Base-by-base conservation (phyloP, 1,284 basidiomycete genomes). In the Puccinia triticina region DNA sequence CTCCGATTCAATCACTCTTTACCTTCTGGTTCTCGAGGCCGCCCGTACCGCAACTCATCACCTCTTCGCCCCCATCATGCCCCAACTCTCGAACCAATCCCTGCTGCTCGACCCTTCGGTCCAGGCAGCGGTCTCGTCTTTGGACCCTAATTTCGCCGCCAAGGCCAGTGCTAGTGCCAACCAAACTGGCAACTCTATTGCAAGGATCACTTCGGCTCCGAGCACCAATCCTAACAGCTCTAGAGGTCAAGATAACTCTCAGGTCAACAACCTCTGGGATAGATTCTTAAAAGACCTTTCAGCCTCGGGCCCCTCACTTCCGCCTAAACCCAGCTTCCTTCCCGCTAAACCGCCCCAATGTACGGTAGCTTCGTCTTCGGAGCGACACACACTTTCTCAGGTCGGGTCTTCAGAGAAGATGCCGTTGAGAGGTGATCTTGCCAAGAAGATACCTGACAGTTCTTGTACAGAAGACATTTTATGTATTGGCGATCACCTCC, bases 11-110 rank as follows among this genome's bases (percentile, higher is more conserved):
- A 26, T 73, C 29, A 73, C 48, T 8, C 53, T 48, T 14, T 73
- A 55, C 48, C 29, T 73, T 2, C 71, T 55, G 26, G 55, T 48
- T 16, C 23, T 73, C 48, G 71, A 73, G 34, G 71, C 71, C n/a
- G 71, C 71, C 18, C 12, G 71, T 12, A 5, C 23, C 5, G 71
- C 71, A 11, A 73, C 71, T 46, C 71, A 73, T 53, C 5, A 53
- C 2, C 71, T 73, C 37, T 73, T 73, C 71, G 2, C 14, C 21
- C 2, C 4, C 21, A 8, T 55, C 14, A 55, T 73, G 48, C 46
- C 48, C 23, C 29, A 16, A 3, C 69, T 72, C 53, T 4, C 18
- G 4, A 1, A 73, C 10, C 32, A 34, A 55, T 29, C 71, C 7
- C 48, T 73, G 18, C 18, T 26, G 0, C 32, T 34, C 23, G 34